Base-by-base conservation (phyloP, 371 early-diverging fungal genomes). In the Apophysomyces ossiformis region DNA sequence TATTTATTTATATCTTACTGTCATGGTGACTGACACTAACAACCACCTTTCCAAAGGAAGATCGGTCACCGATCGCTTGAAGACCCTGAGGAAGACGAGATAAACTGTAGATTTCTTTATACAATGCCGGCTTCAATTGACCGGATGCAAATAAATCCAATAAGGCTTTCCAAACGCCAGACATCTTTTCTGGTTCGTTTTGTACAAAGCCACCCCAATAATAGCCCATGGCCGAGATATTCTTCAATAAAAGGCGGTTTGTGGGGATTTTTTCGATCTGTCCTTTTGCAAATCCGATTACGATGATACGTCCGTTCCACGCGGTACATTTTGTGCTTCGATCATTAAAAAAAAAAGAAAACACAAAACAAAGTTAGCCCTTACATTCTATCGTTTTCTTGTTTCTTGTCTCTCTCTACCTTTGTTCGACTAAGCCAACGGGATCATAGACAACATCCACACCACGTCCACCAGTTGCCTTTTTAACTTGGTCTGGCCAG, bases 211-310 rank as follows among this genome's bases (percentile, higher is more conserved):
- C 90, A 15, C 94, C 94, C 94, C 94, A 94, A 60, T 84, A 82
- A 9, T 78, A 59, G n/a, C 82, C 82, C 81, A 78, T 78, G 41
- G 77, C 75, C 1, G 91, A 86, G 18, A 90, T 85, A 68, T 93
- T 94, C 75, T 96, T 96, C 56, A 96, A 77, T 69, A 96, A 76
- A 15, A 95, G 74, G 12, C 93, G 84, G 69, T 96, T 95, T 4
- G 89, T 81, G 1, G 95, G 85, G 4, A 95, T 77, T 67, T 91
- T 90, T 67, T 96, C 96, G 68, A 93, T 92, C 1, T 78, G 77
- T 13, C 94, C 95, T 35, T 87, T 88, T 5, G 94, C 94, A 81
- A 95, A 96, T 5, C 95, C 96, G 56, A 96, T 87, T 6, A 96
- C 90, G 9, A 96, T 71, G 4, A 94, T 78, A 41, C 95, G 89